A percentile compares a stretch with the other conserved stretches of the same genome.
These are phyloP conservation scores for Colletotrichum sp. DNA, from an alignment of 2,329 filamentous ascomycete genomes.

Conservation along the genomic window DNA sequence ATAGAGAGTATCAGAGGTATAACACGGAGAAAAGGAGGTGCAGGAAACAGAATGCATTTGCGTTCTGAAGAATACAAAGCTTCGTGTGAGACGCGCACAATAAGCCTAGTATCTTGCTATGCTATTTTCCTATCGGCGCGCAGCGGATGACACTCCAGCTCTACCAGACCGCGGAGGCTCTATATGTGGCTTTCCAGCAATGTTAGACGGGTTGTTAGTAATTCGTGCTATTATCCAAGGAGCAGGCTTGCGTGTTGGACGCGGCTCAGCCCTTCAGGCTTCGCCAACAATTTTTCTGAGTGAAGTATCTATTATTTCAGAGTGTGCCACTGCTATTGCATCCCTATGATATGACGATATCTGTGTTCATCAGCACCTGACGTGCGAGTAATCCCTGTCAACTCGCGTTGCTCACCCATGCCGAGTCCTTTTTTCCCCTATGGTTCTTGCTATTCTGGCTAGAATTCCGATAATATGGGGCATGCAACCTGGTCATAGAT, in stretches of 20 bases:
- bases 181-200: not conserved
- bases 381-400: not conserved
- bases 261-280: not conserved
- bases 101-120: not conserved
- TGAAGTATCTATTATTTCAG: not conserved
- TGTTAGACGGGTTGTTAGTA: not conserved
- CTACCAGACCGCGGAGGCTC: not conserved
- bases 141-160: not conserved
- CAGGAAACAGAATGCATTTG: not conserved
- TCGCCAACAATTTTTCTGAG: not conserved
- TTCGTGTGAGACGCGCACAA: too few relatives aligned
- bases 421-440: not conserved
- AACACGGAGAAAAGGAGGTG: not conserved
- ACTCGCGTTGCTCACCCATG: not conserved
- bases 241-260: not conserved
- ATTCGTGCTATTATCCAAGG: not conserved
- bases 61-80: not conserved
- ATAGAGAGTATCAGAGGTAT: accelerated
- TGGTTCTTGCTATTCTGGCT: not conserved
- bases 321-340: not conserved
- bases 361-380: not conserved
- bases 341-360: not conserved
- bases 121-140: not conserved
- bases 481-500: not conserved
- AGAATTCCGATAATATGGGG: not conserved